Percentiles rank a stretch among this genome's conserved stretches.
phyloP scores from a whole-genome alignment of 2,329 filamentous ascomycete genomes.

The Stagonosporopsis chrysanthemi region DNA sequence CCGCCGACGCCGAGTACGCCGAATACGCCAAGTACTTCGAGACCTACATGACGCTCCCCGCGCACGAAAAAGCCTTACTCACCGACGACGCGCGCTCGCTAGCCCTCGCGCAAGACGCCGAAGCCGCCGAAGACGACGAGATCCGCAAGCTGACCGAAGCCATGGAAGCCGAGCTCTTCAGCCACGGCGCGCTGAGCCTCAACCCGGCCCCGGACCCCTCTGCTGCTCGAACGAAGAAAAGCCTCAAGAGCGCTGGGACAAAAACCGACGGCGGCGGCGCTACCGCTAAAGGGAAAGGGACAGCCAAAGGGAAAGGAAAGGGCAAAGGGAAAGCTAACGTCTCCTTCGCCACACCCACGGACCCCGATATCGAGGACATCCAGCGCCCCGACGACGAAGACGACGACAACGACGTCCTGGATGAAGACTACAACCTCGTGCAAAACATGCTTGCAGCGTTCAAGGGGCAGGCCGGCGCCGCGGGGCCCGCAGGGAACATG shows the following conservation, averaged over 20 bases:
- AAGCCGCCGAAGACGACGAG: slow-evolving; percentile 59
- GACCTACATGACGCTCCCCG: slow-evolving; percentile 78
- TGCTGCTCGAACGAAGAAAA: too few species aligned
- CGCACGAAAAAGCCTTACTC: slow-evolving; percentile 44
- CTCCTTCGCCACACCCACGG: neutral
- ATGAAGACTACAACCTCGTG: slow-evolving; percentile 86
- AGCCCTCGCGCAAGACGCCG: slow-evolving; percentile 51
- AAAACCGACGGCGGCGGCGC: too few species aligned
- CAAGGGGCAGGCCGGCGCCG: slow-evolving; percentile 84
- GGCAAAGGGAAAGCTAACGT: slow-evolving; percentile 31
- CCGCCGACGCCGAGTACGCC: slow-evolving; percentile 74
- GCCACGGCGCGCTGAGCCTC: slow-evolving; percentile 69
- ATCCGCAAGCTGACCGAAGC: slow-evolving; percentile 71
- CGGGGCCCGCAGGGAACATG: slow-evolving; percentile 87
- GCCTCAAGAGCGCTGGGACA: too few species aligned
- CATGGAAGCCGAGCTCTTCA: slow-evolving; percentile 76
- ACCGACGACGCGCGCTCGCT: slow-evolving; percentile 46
- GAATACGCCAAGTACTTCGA: slow-evolving; percentile 80
- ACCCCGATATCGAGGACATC: slow-evolving; percentile 53
- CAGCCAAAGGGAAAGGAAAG: slow-evolving; percentile 15
- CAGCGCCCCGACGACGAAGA: slow-evolving; percentile 78
- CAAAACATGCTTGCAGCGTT: slow-evolving; percentile 93
- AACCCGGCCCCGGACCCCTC: slow-evolving; percentile 29
- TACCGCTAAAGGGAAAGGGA: slow-evolving; percentile 12
- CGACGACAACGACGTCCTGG: slow-evolving; percentile 62